Base-by-base conservation (phyloP, 306 rosid genomes). In the Dryas alaskensis region DNA sequence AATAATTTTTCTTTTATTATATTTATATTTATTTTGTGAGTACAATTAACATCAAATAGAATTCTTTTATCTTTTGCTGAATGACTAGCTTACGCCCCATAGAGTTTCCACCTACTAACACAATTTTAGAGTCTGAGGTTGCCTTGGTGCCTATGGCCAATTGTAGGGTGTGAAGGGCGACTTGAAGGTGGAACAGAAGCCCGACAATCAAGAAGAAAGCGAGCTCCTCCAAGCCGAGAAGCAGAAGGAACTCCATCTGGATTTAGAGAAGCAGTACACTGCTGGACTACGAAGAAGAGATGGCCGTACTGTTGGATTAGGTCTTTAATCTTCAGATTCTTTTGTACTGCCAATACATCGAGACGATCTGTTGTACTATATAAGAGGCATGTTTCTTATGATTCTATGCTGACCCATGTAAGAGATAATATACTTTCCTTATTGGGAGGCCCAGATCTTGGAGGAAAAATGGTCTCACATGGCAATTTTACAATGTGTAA, bases 101-200 rank as follows among this genome's bases (percentile, higher is more conserved):
- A 60, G 73, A 74, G 70, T 88, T 88, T 79, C 60, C 95, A 42
- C 88, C 65, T 86, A 95, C 98, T 95, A 84, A 95, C 99, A 88
- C 97, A 72, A 75, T 92, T 95, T 92, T 86, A 88, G 97, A 94
- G 93, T 94, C 98, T 95, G 93, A 92, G 96, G 88, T 90, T 90
- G 96, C 91, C 81, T 89, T 88, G 89, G 85, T 95, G 96, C 97
- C 96, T 88, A 88, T 94, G 98, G 95, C 97, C 85, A 94, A 84
- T 92, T 94, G 97, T 83, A 94, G 99, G 99, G 99, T 80, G 87
- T 92, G 84, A 94, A 86, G 79, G 96, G 95, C 60, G 97, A 91
- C 6, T 52, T 63, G 75, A 89, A 87, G 78, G 81, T 40, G 78
- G 98, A 93, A 70, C 86, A 80, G 39, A 80, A 70, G 43, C 76